phyloP scores from a whole-genome alignment of 305 asterid genomes.

The Fraxinus greggii region DNA sequence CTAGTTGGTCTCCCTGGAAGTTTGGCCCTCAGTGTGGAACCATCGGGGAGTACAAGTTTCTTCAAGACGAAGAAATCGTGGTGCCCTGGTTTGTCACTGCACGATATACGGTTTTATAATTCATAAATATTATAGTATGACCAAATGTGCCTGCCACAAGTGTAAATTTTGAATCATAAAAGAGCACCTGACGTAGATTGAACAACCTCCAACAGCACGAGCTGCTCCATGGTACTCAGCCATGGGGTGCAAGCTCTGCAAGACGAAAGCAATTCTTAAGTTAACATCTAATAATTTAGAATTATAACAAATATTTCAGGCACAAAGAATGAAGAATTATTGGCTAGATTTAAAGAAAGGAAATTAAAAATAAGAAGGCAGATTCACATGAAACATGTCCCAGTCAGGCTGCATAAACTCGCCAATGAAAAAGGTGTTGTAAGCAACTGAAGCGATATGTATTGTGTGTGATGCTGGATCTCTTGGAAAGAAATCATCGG shows the following conservation, averaged over 20 bases:
- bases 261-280: neutral
- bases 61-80: slow-evolving; percentile 62
- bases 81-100: slow-evolving; percentile 83
- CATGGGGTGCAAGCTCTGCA: slow-evolving; percentile 85
- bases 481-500: slow-evolving; percentile 83
- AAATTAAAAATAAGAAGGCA: neutral
- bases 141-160: neutral
- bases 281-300: neutral
- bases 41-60: slow-evolving; percentile 83
- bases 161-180: neutral
- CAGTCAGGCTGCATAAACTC: slow-evolving; percentile 93
- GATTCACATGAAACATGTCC: slow-evolving; percentile 90
- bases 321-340: neutral
- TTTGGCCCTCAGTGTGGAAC: slow-evolving; percentile 56
- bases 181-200: slow-evolving; percentile 69
- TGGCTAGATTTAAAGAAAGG: neutral
- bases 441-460: slow-evolving; percentile 79
- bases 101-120: neutral
- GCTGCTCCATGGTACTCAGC: slow-evolving; percentile 89
- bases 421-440: slow-evolving; percentile 70
- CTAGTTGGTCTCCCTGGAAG: slow-evolving; percentile 62
- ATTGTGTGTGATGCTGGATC: slow-evolving; percentile 90
- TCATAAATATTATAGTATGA: neutral
- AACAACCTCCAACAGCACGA: slow-evolving; percentile 83
- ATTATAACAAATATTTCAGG: neutral